These are phyloP conservation scores for Polytrichum formosum DNA, from an alignment of 225 moss, liverwort and hornwort genomes.

Conservation along the genomic window DNA sequence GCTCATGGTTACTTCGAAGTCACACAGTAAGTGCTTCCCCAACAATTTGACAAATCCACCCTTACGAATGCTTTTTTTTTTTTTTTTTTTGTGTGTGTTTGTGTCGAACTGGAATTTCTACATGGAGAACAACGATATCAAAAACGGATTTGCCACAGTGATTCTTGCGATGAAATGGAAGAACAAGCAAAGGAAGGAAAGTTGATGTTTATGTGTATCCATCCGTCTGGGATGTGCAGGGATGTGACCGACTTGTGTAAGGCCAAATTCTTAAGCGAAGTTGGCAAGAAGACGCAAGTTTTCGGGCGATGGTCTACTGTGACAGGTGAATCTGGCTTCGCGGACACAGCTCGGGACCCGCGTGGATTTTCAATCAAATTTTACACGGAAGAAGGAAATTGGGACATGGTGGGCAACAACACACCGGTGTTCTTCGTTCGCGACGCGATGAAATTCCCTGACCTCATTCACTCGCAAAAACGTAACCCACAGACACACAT, in stretches of 20 bases:
- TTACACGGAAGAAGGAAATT: constrained; percentile 92
- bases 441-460: constrained; percentile 76
- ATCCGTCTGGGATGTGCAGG: constrained; percentile 19
- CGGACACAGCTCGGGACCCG: constrained; percentile 69
- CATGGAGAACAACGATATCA: too few relatives aligned
- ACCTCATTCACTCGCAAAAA: constrained; percentile 89
- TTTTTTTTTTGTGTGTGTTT: too few relatives aligned
- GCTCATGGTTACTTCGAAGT: constrained; percentile 93
- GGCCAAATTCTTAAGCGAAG: constrained; percentile 54
- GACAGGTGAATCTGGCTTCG: constrained; percentile 38
- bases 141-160: too few relatives aligned
- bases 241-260: constrained; percentile 67
- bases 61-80: neutral
- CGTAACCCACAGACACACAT: constrained; percentile 84
- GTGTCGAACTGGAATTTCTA: neutral
- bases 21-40: constrained; percentile 52
- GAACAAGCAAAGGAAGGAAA: neutral
- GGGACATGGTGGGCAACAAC: constrained; percentile 99
- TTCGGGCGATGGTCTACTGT: constrained; percentile 75
- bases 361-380: constrained; percentile 84
- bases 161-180: too few relatives aligned
- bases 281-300: constrained; percentile 78
- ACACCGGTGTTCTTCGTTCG: constrained; percentile 86
- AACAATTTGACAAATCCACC: neutral
- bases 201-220: neutral